These are phyloP conservation scores for Botrytis pseudocinerea DNA, from an alignment of 2,329 filamentous ascomycete species.

Conservation along the genomic window DNA sequence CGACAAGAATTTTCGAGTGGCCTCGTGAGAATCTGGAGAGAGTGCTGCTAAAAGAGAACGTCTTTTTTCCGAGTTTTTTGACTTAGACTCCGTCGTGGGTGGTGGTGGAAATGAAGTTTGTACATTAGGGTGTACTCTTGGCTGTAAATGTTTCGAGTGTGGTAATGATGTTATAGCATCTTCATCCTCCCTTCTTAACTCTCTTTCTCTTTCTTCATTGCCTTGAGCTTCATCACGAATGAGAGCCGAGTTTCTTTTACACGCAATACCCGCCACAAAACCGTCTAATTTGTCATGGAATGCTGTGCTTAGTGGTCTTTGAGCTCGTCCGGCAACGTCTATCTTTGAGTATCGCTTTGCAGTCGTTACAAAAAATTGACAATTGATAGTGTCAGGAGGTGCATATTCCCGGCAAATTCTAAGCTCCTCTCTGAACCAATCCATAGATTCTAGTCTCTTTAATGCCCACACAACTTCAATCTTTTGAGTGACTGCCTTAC, in stretches of 20 bases:
- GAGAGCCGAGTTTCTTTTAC: conserved; percentile 80
- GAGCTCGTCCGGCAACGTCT: conserved; percentile 47
- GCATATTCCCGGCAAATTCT: conserved; percentile 88
- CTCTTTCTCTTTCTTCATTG: conserved; percentile 74
- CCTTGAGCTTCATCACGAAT: conserved; percentile 81
- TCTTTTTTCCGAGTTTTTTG: conserved; percentile 52
- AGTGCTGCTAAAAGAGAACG: conserved; percentile 28
- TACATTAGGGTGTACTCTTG: conserved; percentile 45
- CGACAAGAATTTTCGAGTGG: conserved; percentile 41
- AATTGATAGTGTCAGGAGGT: conserved; percentile 83
- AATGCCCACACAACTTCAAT: conserved; percentile 94
- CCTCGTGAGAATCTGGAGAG: conserved; percentile 43
- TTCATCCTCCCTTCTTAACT: conserved; percentile 78
- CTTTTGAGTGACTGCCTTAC: conserved; percentile 87
- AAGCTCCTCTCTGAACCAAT: conserved; percentile 96
- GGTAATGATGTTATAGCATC: conserved; percentile 83
- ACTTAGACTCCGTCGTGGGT: conserved; percentile 45
- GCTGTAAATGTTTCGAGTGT: conserved; percentile 62
- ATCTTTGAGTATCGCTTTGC: conserved; percentile 51
- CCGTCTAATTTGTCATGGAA: conserved; percentile 87
- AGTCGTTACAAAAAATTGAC: conserved; percentile 91
- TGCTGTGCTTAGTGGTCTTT: conserved; percentile 68
- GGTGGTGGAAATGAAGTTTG: conserved; percentile 39
- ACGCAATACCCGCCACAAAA: conserved; percentile 82
- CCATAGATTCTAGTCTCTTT: conserved; percentile 88